phyloP scores from a whole-genome alignment of 345 rosid species.

The Physaria fendleri region DNA sequence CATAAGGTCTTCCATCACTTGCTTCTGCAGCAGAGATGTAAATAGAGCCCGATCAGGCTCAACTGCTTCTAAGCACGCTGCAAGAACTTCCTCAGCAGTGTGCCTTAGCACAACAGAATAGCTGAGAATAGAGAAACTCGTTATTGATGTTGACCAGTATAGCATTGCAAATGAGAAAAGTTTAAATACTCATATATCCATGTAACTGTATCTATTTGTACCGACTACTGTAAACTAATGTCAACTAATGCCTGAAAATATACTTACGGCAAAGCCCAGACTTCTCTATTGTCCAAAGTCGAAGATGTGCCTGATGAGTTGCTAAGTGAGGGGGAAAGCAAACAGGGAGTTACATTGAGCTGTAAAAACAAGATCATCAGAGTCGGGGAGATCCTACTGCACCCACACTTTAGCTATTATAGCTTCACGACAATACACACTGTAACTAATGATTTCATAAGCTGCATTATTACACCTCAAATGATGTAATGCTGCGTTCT shows the following conservation, averaged over 20 bases:
- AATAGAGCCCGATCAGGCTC: slow-evolving; percentile 74
- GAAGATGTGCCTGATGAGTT: slow-evolving; percentile 29
- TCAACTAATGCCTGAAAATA: slow-evolving; percentile 8
- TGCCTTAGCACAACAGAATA: slow-evolving; percentile 93
- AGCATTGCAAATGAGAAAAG: neutral
- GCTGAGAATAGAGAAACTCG: slow-evolving; percentile 37
- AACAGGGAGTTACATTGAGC: slow-evolving; percentile 82
- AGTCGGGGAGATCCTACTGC: slow-evolving; percentile 7
- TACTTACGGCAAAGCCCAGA: slow-evolving; percentile 86
- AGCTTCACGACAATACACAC: neutral
- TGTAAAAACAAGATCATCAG: slow-evolving; percentile 39
- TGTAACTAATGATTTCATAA: neutral
- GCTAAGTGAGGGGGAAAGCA: slow-evolving; percentile 56
- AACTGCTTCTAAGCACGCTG: slow-evolving; percentile 75
- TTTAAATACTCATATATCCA: slow-evolving; percentile 2
- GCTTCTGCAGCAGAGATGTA: slow-evolving; percentile 68
- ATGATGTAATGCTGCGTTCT: neutral
- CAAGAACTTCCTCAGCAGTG: slow-evolving; percentile 93
- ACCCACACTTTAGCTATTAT: neutral
- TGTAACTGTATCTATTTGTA: neutral
- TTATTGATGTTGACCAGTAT: neutral
- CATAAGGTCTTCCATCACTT: slow-evolving; percentile 67
- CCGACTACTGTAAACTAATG: neutral
- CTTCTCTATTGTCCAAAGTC: slow-evolving; percentile 43
- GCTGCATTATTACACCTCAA: slow-evolving; percentile 1